Evolutionary conservation across 2,329 filamentous ascomycete species (phyloP).

Genomic region (Sarocladium kiliense): DNA sequence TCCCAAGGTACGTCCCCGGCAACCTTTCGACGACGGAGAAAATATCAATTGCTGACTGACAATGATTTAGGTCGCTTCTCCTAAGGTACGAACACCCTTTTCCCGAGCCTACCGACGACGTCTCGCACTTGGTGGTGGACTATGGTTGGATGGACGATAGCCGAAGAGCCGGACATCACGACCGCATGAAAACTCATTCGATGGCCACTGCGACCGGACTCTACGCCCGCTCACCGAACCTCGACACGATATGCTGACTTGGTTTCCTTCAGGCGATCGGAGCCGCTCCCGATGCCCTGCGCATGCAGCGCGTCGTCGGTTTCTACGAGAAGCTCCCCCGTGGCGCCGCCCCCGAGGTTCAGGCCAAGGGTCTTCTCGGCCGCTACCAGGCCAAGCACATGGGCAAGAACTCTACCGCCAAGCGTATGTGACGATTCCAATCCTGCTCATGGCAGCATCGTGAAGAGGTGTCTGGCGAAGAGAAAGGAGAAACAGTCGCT

Average conservation of each 20-base stretch:
- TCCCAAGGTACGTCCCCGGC: constrained; percentile 70
- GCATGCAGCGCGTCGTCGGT: constrained; percentile 96
- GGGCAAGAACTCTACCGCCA: constrained; percentile 83
- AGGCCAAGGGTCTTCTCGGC: constrained; percentile 77
- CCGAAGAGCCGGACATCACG: not conserved
- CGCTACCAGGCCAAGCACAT: constrained; percentile 92
- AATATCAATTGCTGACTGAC: constrained; percentile 31
- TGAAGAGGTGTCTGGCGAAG: not conserved
- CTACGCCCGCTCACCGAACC: not conserved
- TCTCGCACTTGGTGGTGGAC: not conserved
- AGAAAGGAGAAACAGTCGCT: constrained; percentile 1
- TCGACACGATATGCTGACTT: constrained; percentile 17
- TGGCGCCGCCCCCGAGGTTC: constrained; percentile 76
- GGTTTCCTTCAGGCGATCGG: constrained; percentile 71
- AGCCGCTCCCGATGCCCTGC: constrained; percentile 88
- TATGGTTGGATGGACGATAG: not conserved
- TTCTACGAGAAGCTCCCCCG: constrained; percentile 99
- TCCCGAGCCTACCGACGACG: not conserved
- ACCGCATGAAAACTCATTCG: not conserved
- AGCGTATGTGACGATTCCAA: constrained; percentile 59
- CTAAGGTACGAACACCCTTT: constrained; percentile 59
- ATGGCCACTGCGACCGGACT: not conserved
- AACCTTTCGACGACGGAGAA: not conserved
- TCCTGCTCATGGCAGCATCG: not conserved
- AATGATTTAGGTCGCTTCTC: constrained; percentile 65